phyloP scores from a whole-genome alignment of 2,329 filamentous ascomycete species.

The Hypoxylon sp. region DNA sequence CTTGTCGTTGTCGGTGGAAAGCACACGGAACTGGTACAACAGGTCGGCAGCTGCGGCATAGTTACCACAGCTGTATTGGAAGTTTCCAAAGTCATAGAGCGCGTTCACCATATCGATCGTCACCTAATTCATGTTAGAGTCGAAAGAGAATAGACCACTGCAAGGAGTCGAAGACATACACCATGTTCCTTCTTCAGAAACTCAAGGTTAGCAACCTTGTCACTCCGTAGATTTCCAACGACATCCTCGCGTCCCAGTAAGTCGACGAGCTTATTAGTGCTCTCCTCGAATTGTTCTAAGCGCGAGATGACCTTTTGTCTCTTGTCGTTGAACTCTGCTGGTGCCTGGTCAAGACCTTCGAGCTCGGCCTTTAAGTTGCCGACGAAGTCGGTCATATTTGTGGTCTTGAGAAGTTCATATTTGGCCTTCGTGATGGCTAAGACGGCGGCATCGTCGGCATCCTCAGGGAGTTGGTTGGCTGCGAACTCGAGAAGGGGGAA shows the following conservation, averaged over 20 bases:
- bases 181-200: slow-evolving; percentile 97
- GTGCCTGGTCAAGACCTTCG: slow-evolving; percentile 81
- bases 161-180: slow-evolving; percentile 64
- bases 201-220: slow-evolving; percentile 99
- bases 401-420: slow-evolving; percentile 94
- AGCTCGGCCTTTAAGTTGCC: slow-evolving; percentile 92
- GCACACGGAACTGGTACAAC: slow-evolving; percentile 96
- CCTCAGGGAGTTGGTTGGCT: slow-evolving; percentile 84
- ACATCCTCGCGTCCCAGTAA: slow-evolving; percentile 91
- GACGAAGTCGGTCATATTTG: slow-evolving; percentile 99
- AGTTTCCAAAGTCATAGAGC: slow-evolving; percentile 95
- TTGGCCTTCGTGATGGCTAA: slow-evolving; percentile 86
- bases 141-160: slow-evolving; percentile 1
- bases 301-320: slow-evolving; percentile 88
- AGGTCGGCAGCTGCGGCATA: slow-evolving; percentile 92
- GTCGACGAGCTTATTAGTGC: slow-evolving; percentile 89
- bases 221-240: slow-evolving; percentile 89
- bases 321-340: slow-evolving; percentile 90
- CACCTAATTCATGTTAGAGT: slow-evolving; percentile 65
- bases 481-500: slow-evolving; percentile 97
- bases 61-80: slow-evolving; percentile 97
- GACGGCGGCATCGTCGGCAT: slow-evolving; percentile 70
- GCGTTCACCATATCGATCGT: slow-evolving; percentile 96
- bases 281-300: slow-evolving; percentile 86
- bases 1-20: slow-evolving; percentile 99